These are phyloP conservation scores for Irpex lacteus DNA, from an alignment of 1,284 basidiomycete species.

Conservation along the genomic window DNA sequence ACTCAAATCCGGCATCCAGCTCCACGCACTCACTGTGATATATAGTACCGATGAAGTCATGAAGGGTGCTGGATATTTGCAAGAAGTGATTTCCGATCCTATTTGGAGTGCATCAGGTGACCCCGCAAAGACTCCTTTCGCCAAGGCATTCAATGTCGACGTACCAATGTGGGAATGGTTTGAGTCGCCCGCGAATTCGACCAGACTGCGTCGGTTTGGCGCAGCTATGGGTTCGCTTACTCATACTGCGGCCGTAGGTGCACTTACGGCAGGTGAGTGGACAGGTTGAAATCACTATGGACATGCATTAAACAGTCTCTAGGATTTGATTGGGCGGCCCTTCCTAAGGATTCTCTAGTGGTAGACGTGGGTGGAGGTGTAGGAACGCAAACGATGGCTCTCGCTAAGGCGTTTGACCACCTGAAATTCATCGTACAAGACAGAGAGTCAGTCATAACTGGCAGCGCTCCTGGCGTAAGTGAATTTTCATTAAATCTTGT, in stretches of 20 bases:
- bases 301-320: not conserved
- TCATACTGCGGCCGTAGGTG: not conserved
- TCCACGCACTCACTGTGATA: not conserved
- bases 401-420: constrained; percentile 20
- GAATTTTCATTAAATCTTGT: not conserved
- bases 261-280: constrained; percentile 13
- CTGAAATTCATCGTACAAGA: constrained; percentile 25
- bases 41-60: constrained; percentile 21
- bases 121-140: constrained; percentile 22
- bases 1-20: no score
- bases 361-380: constrained; percentile 27
- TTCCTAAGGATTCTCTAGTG: constrained; percentile 4
- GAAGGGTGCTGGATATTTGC: constrained; percentile 25
- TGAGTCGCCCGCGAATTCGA: constrained; percentile 12
- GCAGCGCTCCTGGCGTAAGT: constrained; percentile 15
- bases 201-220: not conserved
- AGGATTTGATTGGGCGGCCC: constrained; percentile 16
- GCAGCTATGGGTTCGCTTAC: not conserved
- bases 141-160: constrained; percentile 22
- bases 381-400: constrained; percentile 18
- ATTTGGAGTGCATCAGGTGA: constrained; percentile 18
- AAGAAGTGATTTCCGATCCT: constrained; percentile 26
- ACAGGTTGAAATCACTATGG: constrained; percentile 11
- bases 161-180: constrained; percentile 19
- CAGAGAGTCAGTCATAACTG: constrained; percentile 26